Evolutionary conservation across 805 yeast genomes (phyloP), one percentile per base, ranked within the genome.

Genomic region (Geotrichum ghanense): DNA sequence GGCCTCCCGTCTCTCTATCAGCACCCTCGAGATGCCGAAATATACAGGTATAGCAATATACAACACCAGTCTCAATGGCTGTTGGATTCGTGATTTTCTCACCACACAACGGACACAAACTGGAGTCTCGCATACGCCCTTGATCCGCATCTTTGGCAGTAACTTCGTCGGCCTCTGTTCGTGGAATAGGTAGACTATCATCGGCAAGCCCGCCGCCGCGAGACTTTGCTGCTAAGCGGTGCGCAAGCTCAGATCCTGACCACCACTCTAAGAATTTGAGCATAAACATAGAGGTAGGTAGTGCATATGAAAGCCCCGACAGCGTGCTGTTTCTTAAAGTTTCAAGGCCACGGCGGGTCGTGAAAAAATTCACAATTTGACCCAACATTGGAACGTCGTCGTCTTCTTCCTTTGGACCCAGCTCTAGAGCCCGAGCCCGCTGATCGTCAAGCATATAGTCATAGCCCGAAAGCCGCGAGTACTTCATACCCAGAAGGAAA

Each of bases 191-290:
- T 23, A 57, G 46, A 22, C 51, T 56, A 26, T 55, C 56, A 12
- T 50, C 61, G 26, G 21, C 19, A n/a, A 50, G 44, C n/a, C n/a
- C n/a, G n/a, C n/a, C n/a, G 19, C 52, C 46, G 42, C 61, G 42
- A 22, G 56, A 34, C 42, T 70, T 72, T 48, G 73, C 74, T 21
- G 76, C 71, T 49, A 82, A 57, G 57, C 76, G 75, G 3, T 74
- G 63, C 2, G 85, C 78, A 57, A 86, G 75, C 50, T 83, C 86
- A 14, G 88, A 78, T 22, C 83, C 75, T 50, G 79, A 78, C 94
- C 95, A 89, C 96, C 97, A 89, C 62, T 89, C 97, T 27, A 87
- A 69, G 55, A 89, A 85, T 64, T 87, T 86, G 50, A 89, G 70
- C 21, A 80, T 57, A 59, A 90, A 88, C 45, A 89, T 81, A 2